Evolutionary conservation across 2,329 filamentous ascomycete species (phyloP).

Genomic region (Xylariaceae sp.): DNA sequence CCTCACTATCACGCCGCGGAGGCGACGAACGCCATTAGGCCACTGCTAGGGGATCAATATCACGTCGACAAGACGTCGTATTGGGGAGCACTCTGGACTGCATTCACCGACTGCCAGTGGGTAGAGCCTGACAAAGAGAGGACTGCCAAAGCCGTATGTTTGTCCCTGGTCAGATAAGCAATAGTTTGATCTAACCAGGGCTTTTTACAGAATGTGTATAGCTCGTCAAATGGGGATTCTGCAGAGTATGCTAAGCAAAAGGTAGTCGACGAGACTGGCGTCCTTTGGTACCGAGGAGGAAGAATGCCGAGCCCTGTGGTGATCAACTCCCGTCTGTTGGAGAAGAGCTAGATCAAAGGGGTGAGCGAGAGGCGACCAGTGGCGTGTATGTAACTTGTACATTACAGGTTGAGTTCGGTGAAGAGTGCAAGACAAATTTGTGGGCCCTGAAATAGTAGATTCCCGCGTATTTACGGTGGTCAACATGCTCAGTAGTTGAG

Average conservation of each 20-base stretch:
- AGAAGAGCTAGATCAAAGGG: too few species aligned
- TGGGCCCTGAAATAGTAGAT: too few species aligned
- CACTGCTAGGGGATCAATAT: conserved; percentile 56
- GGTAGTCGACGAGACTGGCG: conserved; percentile 9
- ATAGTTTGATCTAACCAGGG: neutral
- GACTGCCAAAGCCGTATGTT: conserved; percentile 14
- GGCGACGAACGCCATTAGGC: conserved; percentile 55
- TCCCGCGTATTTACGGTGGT: too few species aligned
- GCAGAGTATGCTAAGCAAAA: neutral
- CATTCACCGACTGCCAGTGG: conserved; percentile 47
- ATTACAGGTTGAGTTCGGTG: too few species aligned
- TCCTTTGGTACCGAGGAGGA: conserved; percentile 15
- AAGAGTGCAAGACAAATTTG: too few species aligned
- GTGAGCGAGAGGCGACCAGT: too few species aligned
- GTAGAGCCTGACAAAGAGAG: conserved; percentile 40
- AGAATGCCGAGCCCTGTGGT: conserved; percentile 9
- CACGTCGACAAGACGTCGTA: conserved; percentile 44
- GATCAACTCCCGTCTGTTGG: neutral
- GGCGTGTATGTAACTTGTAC: too few species aligned
- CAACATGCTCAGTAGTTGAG: too few species aligned
- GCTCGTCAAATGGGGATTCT: neutral
- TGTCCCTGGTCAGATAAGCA: neutral
- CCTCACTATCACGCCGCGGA: conserved; percentile 61
- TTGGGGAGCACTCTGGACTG: conserved; percentile 44
- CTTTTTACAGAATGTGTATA: conserved; percentile 3